Evolutionary conservation across 2,329 filamentous ascomycete species (phyloP).

Genomic region (Alternaria ventricosa): DNA sequence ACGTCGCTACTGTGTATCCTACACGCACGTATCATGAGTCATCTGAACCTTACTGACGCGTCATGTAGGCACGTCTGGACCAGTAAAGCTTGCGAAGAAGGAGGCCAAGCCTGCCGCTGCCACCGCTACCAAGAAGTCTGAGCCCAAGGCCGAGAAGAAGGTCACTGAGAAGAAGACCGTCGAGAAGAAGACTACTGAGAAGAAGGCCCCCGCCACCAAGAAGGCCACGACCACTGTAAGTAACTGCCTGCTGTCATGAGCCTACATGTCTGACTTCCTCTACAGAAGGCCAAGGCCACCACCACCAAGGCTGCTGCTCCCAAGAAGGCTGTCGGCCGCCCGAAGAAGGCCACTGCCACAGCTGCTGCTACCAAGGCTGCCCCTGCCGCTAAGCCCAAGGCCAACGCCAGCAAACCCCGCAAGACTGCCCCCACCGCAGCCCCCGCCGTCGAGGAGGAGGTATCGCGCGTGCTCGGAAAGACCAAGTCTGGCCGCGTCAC

Average conservation of each 20-base stretch:
- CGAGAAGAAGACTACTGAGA: constrained; percentile 37
- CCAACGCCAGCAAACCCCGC: constrained; percentile 55
- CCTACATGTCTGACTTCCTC: constrained; percentile 17
- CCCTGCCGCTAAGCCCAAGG: constrained; percentile 48
- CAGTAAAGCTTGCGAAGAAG: constrained; percentile 92
- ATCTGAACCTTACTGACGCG: constrained; percentile 31
- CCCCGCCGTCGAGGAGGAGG: constrained; percentile 72
- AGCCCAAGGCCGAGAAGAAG: constrained; percentile 45
- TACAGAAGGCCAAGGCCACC: constrained; percentile 37
- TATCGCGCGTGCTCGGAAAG: constrained; percentile 72
- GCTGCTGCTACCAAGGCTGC: constrained; percentile 38
- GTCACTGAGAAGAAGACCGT: constrained; percentile 26
- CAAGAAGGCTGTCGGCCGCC: constrained; percentile 27
- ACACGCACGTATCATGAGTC: neutral
- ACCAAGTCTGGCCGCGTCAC: constrained; percentile 87
- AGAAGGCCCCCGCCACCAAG: constrained; percentile 33
- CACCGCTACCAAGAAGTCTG: constrained; percentile 35
- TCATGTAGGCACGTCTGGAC: constrained; percentile 75
- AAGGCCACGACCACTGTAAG: constrained; percentile 38
- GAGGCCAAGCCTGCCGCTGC: constrained; percentile 49
- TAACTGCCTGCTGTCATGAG: neutral
- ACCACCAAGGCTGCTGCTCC: constrained; percentile 26
- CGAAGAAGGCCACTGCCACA: constrained; percentile 31
- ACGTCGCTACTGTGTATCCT: neutral
- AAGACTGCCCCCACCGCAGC: constrained; percentile 60